A percentile compares a stretch with the other conserved stretches of the same genome.
These are phyloP conservation scores for Xylariaceae sp. DNA, from an alignment of 2,329 filamentous ascomycete genomes.

Conservation along the genomic window DNA sequence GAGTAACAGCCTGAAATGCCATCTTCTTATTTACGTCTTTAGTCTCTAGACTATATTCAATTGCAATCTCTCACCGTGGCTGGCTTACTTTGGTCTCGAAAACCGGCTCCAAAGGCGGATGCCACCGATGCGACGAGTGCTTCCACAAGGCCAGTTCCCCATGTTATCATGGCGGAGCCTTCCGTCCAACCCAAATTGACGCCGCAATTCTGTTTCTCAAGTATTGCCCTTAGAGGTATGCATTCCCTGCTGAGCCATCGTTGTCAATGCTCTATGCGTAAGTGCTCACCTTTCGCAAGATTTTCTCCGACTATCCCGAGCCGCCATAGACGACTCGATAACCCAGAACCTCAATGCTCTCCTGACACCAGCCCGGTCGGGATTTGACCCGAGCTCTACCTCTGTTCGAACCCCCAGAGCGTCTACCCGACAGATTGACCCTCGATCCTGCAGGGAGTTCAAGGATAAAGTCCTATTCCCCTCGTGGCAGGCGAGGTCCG, in stretches of 20 bases:
- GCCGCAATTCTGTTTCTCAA: constrained; percentile 79
- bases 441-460: constrained; percentile 69
- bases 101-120: constrained; percentile 43
- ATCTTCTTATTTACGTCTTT: not conserved
- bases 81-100: constrained; percentile 51
- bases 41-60: constrained; percentile 9
- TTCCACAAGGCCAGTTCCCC: constrained; percentile 16
- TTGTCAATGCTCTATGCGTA: constrained; percentile 4
- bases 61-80: constrained; percentile 46
- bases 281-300: constrained; percentile 54
- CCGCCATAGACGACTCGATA: constrained; percentile 89
- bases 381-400: constrained; percentile 82
- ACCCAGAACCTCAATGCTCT: constrained; percentile 91
- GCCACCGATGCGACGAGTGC: constrained; percentile 36
- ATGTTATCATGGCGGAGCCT: constrained; percentile 50
- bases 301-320: constrained; percentile 84
- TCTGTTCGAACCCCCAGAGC: constrained; percentile 60
- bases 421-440: constrained; percentile 57
- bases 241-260: constrained; percentile 1
- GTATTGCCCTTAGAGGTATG: constrained; percentile 68
- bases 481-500: constrained; percentile 80
- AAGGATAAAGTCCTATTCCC: constrained; percentile 81
- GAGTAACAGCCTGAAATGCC: constrained; percentile 8
- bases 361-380: constrained; percentile 68
- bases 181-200: constrained; percentile 58